A percentile compares a stretch with the other conserved stretches of the same genome.
Evolutionary conservation across 1,284 basidiomycete species (phyloP).

Genomic region (Puccinia polysora): DNA sequence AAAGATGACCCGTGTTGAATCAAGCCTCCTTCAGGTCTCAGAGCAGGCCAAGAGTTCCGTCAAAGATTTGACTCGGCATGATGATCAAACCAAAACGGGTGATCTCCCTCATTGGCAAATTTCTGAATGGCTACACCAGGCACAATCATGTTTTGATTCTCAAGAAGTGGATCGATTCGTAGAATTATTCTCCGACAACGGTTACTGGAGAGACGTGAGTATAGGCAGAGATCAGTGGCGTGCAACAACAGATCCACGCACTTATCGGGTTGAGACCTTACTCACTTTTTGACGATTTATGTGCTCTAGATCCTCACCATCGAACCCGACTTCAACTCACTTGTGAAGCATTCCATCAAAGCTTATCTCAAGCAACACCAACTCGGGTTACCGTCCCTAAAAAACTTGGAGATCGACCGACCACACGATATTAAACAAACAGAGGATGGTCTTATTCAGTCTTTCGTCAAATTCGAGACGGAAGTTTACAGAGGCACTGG

Average conservation of each 20-base stretch:
- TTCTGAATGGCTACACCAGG: conserved; percentile 58
- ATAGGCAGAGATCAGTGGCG: neutral
- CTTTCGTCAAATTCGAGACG: conserved; percentile 31
- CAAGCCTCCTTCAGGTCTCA: too few species aligned
- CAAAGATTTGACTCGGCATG: too few species aligned
- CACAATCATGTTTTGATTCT: conserved; percentile 54
- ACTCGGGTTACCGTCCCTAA: conserved; percentile 3
- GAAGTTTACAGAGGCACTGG: conserved; percentile 24
- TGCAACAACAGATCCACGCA: too few species aligned
- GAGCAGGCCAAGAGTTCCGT: too few species aligned
- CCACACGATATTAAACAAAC: neutral
- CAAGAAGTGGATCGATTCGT: conserved; percentile 55
- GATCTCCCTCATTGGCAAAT: neutral
- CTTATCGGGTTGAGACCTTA: too few species aligned
- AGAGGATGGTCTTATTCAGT: neutral
- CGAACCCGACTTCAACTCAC: conserved; percentile 34
- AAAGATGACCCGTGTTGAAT: too few species aligned
- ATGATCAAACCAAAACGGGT: too few species aligned
- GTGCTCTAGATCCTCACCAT: conserved; percentile 24
- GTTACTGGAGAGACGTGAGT: conserved; percentile 59
- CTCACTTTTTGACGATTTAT: neutral
- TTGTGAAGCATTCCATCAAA: conserved; percentile 26
- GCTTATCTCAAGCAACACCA: conserved; percentile 13
- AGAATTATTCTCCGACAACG: conserved; percentile 57
- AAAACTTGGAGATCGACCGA: conserved; percentile 16